A percentile compares a stretch with the other conserved stretches of the same genome.
Evolutionary conservation across 2,329 filamentous ascomycete genomes (phyloP).

Genomic region (Fusarium vanettenii): DNA sequence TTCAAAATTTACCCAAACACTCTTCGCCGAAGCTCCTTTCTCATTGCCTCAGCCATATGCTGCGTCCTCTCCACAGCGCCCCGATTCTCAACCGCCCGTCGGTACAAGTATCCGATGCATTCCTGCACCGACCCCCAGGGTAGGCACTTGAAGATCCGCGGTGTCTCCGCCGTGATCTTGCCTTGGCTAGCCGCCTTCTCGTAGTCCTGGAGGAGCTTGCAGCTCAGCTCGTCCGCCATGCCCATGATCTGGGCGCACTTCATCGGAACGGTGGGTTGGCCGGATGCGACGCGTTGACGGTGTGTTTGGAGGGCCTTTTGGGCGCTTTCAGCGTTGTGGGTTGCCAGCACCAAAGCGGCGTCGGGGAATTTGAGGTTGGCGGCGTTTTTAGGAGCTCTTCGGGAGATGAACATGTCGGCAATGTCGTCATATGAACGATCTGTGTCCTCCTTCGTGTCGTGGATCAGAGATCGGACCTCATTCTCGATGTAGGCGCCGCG

Average conservation of each 20-base stretch:
- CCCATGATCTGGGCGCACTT: conserved; percentile 66
- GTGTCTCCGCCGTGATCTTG: conserved; percentile 30
- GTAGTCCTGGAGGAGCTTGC: conserved; percentile 56
- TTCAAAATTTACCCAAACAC: conserved; percentile 13
- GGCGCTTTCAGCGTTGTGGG: conserved; percentile 60
- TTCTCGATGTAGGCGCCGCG: conserved; percentile 66
- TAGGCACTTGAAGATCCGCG: conserved; percentile 50
- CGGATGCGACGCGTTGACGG: conserved; percentile 49
- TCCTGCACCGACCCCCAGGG: conserved; percentile 54
- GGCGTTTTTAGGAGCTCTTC: conserved; percentile 32
- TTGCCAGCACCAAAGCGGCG: conserved; percentile 63
- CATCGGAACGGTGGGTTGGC: conserved; percentile 48
- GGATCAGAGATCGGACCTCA: conserved; percentile 61
- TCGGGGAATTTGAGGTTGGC: conserved; percentile 51
- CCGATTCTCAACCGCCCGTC: conserved; percentile 53
- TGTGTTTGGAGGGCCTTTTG: conserved; percentile 57
- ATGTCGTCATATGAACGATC: conserved; percentile 63
- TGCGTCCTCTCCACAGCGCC: conserved; percentile 50
- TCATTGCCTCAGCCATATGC: conserved; percentile 45
- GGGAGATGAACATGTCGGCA: conserved; percentile 58
- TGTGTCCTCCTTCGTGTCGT: conserved; percentile 63
- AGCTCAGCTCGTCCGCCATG: conserved; percentile 68
- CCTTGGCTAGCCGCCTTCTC: conserved; percentile 29
- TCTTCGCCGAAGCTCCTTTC: conserved; percentile 44
- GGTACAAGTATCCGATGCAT: conserved; percentile 52